phyloP scores from a whole-genome alignment of 2,329 filamentous ascomycete genomes.

The Clathrospora elynae region DNA sequence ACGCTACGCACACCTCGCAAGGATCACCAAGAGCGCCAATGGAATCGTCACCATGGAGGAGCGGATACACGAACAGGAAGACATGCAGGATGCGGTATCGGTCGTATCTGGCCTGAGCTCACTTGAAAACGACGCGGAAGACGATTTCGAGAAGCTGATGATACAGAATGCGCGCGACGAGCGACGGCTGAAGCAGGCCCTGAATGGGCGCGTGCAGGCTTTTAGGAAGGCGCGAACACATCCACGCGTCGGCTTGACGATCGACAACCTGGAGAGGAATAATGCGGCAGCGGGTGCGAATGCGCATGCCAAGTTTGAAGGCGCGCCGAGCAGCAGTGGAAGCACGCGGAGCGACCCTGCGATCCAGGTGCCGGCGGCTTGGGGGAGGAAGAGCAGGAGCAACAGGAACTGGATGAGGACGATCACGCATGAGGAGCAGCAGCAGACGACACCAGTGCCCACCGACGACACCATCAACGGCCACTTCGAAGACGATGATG shows the following conservation, averaged over 20 bases:
- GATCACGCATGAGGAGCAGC: slow-evolving; percentile 39
- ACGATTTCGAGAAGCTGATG: slow-evolving; percentile 54
- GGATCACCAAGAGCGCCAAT: slow-evolving; percentile 24
- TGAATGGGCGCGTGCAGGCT: slow-evolving; percentile 40
- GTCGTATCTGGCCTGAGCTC: slow-evolving; percentile 44
- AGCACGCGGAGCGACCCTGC: slow-evolving; percentile 50
- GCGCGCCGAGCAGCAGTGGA: slow-evolving; percentile 46
- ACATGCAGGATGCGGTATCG: slow-evolving; percentile 29
- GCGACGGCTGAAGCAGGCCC: slow-evolving; percentile 46
- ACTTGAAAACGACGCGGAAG: slow-evolving; percentile 49
- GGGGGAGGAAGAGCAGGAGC: slow-evolving; percentile 54
- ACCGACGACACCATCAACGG: slow-evolving; percentile 23
- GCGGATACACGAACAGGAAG: slow-evolving; percentile 24
- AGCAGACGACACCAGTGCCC: slow-evolving; percentile 18
- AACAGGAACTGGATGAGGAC: slow-evolving; percentile 52
- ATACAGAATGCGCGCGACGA: slow-evolving; percentile 53
- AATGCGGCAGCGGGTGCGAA: slow-evolving; percentile 21
- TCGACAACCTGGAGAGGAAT: slow-evolving; percentile 52
- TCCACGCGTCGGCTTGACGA: slow-evolving; percentile 48
- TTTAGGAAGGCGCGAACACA: slow-evolving; percentile 53
- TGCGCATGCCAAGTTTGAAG: slow-evolving; percentile 28
- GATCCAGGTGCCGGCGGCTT: slow-evolving; percentile 52
- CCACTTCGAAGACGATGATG: slow-evolving; percentile 26
- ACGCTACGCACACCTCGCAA: slow-evolving; percentile 29
- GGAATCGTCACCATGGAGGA: slow-evolving; percentile 29